These are phyloP conservation scores for Fusarium chaquense DNA, from an alignment of 2,329 filamentous ascomycete genomes.

Conservation along the genomic window DNA sequence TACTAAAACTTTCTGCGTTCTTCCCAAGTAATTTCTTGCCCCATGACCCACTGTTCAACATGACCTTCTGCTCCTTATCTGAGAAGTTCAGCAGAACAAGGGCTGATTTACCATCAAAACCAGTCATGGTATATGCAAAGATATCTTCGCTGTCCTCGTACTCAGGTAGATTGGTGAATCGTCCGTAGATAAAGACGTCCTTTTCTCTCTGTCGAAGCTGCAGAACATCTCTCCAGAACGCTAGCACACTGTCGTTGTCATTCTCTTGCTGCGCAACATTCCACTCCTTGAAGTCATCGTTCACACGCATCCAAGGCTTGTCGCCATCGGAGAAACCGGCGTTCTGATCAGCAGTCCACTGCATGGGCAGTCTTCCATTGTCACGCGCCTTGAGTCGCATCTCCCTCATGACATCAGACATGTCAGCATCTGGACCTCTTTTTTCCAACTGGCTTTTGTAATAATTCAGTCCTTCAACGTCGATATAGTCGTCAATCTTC, in stretches of 20 bases:
- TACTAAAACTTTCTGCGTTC: accelerated
- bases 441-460: constrained; percentile 45
- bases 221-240: constrained; percentile 36
- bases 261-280: constrained; percentile 38
- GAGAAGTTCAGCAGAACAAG: constrained; percentile 43
- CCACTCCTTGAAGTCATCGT: constrained; percentile 39
- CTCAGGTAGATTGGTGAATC: constrained; percentile 2
- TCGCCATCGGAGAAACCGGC: constrained; percentile 56
- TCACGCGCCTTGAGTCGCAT: constrained; percentile 51
- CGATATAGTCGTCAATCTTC: constrained; percentile 58
- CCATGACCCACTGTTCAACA: constrained; percentile 1
- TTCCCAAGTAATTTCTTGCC: constrained; percentile 10
- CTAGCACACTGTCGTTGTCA: constrained; percentile 30
- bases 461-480: constrained; percentile 59
- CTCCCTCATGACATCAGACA: constrained; percentile 56
- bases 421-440: constrained; percentile 40
- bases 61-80: background rate
- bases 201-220: constrained; percentile 25
- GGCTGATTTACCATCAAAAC: constrained; percentile 27
- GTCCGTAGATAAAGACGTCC: constrained; percentile 44
- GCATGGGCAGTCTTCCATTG: constrained; percentile 50
- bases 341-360: constrained; percentile 64
- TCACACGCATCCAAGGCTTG: constrained; percentile 47
- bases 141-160: constrained; percentile 33
- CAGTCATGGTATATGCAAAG: constrained; percentile 42